Conservation (phyloP, 2,329 filamentous ascomycete genomes). For the Colletotrichum graminicola region DNA sequence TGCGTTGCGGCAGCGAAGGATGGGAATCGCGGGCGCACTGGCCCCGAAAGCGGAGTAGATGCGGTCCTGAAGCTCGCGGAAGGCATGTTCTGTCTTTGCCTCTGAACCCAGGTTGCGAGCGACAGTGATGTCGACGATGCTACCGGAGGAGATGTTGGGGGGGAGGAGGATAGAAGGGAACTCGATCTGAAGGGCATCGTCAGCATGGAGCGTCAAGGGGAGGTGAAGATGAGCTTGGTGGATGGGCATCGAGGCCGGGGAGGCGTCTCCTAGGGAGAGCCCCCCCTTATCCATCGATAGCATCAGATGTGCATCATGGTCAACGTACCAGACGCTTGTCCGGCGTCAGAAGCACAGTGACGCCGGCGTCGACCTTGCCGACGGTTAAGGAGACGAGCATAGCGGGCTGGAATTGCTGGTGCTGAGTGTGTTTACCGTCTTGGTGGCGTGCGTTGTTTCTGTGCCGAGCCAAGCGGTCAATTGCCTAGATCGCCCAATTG, state of each 20-base stretch:
- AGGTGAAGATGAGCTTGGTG: conserved; percentile 43
- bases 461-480: conserved; percentile 13
- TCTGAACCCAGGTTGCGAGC: conserved; percentile 87
- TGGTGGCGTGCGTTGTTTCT: conserved; percentile 15
- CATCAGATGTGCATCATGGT: conserved; percentile 1
- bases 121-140: conserved; percentile 98
- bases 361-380: conserved; percentile 98
- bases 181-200: conserved; percentile 79
- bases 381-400: conserved; percentile 99
- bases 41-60: conserved; percentile 91
- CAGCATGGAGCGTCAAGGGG: conserved; percentile 41
- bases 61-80: conserved; percentile 86
- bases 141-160: conserved; percentile 93
- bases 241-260: conserved; percentile 5
- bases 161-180: conserved; percentile 98
- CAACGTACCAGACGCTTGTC: conserved; percentile 90
- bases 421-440: conserved; percentile 17
- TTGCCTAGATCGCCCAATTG: not conserved
- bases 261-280: not conserved
- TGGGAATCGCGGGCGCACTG: conserved; percentile 78
- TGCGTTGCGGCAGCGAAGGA: conserved; percentile 93
- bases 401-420: conserved; percentile 46
- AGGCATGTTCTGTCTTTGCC: conserved; percentile 77
- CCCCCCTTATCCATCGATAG: conserved; percentile 9
- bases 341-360: conserved; percentile 95